These are phyloP conservation scores for Starmerella ratchasimensis DNA, from an alignment of 805 yeast species.

Conservation along the genomic window DNA sequence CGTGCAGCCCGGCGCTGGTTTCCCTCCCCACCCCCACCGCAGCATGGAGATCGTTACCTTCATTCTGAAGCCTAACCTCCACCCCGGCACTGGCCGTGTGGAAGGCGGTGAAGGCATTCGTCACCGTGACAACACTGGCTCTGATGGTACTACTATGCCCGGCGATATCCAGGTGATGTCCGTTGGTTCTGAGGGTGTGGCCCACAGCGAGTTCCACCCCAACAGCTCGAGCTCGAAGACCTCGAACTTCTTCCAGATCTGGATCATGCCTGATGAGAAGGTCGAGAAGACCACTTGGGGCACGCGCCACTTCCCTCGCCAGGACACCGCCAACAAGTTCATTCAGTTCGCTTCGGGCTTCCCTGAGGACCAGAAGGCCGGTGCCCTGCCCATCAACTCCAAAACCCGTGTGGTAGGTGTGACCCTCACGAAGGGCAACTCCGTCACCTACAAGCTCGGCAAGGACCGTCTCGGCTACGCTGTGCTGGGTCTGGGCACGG, in stretches of 20 bases:
- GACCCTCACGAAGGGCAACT: constrained; percentile 6
- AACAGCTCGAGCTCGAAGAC: background rate
- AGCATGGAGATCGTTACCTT: constrained; percentile 15
- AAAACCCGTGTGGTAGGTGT: constrained; percentile 12
- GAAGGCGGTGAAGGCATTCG: constrained; percentile 16
- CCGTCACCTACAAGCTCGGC: constrained; percentile 10
- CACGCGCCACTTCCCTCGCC: constrained; percentile 13
- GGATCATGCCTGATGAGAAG: constrained; percentile 12
- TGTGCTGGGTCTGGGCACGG: constrained; percentile 11
- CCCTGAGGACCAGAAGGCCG: constrained; percentile 10
- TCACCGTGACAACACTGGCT: constrained; percentile 16
- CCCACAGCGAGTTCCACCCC: constrained; percentile 15
- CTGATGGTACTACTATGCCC: constrained; percentile 12
- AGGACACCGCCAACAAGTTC: constrained; percentile 6
- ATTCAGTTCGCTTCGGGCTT: constrained; percentile 12
- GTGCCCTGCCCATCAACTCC: constrained; percentile 15
- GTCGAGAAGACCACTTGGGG: constrained; percentile 12
- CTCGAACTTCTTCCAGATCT: constrained; percentile 12
- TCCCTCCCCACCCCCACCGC: constrained; percentile 18
- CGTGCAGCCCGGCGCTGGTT: constrained; percentile 12
- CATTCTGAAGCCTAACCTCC: constrained; percentile 8
- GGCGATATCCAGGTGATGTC: constrained; percentile 19
- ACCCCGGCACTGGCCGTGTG: constrained; percentile 9
- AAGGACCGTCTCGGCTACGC: constrained; percentile 13
- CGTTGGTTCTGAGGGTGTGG: constrained; percentile 16